A percentile compares a stretch with the other conserved stretches of the same genome.
Conservation (phyloP, 2,329 filamentous ascomycete species). For the Xylaria sp. region DNA sequence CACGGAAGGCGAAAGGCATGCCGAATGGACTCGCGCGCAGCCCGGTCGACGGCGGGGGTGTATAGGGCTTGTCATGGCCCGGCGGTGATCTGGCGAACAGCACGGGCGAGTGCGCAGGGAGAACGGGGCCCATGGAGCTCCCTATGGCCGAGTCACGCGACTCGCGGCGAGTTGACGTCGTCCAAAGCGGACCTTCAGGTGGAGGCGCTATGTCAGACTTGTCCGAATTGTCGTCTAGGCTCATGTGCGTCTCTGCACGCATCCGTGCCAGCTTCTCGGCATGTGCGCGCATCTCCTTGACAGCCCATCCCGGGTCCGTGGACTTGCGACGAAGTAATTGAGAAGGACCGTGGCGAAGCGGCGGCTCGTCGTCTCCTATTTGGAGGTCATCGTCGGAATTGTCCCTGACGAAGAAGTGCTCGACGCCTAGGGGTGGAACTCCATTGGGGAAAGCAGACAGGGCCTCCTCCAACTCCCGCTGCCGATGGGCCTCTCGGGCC, state of each 20-base stretch:
- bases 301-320: constrained; percentile 76
- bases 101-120: constrained; percentile 43
- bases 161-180: constrained; percentile 43
- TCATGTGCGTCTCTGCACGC: constrained; percentile 53
- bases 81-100: constrained; percentile 41
- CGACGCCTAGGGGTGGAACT: constrained; percentile 74
- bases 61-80: constrained; percentile 38
- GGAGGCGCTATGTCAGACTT: constrained; percentile 46
- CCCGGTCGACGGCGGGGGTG: constrained; percentile 52
- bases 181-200: constrained; percentile 49
- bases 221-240: constrained; percentile 48
- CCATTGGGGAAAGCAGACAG: constrained; percentile 80
- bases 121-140: constrained; percentile 43
- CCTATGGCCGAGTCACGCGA: constrained; percentile 45
- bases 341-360: constrained; percentile 52
- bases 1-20: constrained; percentile 58
- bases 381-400: constrained; percentile 68
- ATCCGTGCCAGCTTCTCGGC: constrained; percentile 71
- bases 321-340: constrained; percentile 65
- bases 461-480: constrained; percentile 77
- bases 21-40: constrained; percentile 56
- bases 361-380: constrained; percentile 55
- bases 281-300: constrained; percentile 83
- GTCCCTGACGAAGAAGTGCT: constrained; percentile 76
- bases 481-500: constrained; percentile 81